Percentiles rank a stretch among this genome's conserved stretches.
phyloP scores from a whole-genome alignment of 2,329 filamentous ascomycete genomes.

The Arthroderma sp. region DNA sequence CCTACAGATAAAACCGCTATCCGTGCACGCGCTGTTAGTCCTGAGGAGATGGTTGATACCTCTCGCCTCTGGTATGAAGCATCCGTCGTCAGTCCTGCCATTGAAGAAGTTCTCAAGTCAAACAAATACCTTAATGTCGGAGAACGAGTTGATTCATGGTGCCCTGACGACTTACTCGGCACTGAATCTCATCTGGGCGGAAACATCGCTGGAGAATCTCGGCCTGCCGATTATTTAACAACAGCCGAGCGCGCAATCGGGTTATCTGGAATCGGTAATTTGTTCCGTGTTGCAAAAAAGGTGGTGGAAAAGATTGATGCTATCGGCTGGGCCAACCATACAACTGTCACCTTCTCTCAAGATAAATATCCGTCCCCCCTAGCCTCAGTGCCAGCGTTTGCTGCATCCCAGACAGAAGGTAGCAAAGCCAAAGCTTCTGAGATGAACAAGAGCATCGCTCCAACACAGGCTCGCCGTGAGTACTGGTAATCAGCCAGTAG shows the following conservation, averaged over 20 bases:
- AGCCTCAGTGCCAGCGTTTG: background rate
- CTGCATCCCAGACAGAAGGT: background rate
- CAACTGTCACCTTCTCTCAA: conserved; percentile 3
- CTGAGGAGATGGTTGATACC: conserved; percentile 22
- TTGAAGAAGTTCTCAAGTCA: conserved; percentile 24
- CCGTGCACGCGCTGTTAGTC: conserved; percentile 19
- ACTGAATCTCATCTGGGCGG: conserved; percentile 14
- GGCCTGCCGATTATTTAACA: background rate
- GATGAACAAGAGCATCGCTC: background rate
- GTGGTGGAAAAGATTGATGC: conserved; percentile 30
- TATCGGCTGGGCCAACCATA: conserved; percentile 24
- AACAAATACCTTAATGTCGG: conserved; percentile 28
- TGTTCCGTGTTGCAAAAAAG: conserved; percentile 23
- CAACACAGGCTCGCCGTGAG: background rate
- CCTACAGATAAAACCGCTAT: conserved; percentile 18
- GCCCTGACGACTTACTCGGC: conserved; percentile 22
- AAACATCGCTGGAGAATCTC: conserved; percentile 3
- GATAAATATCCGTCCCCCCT: background rate
- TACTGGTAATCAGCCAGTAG: background rate
- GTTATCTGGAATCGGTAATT: conserved; percentile 18
- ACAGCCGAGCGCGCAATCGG: conserved; percentile 17
- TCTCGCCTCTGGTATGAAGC: conserved; percentile 31
- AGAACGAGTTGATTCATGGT: conserved; percentile 24
- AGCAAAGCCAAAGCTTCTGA: background rate
- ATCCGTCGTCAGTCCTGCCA: conserved; percentile 26